Evolutionary conservation across 495 filamentous ascomycete genomes (phyloP).

Genomic region (Ramalina intermedia): DNA sequence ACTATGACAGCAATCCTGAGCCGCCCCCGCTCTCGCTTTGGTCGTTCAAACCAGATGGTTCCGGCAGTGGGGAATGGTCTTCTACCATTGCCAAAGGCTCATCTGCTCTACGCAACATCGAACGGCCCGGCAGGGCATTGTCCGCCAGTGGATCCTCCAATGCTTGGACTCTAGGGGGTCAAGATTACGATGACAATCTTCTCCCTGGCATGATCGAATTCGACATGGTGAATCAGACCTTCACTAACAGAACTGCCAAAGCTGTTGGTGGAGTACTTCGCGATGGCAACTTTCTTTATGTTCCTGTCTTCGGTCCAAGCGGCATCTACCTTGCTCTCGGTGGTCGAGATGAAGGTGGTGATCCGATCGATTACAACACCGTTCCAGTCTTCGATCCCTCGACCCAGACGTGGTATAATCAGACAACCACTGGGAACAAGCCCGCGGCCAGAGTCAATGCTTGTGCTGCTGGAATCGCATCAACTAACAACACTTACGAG

Average conservation of each 20-base stretch:
- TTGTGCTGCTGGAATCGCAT: constrained; percentile 9
- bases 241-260: constrained; percentile 8
- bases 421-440: constrained; percentile 10
- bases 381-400: constrained; percentile 10
- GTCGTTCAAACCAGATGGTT: constrained; percentile 11
- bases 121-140: background rate
- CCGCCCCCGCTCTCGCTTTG: constrained; percentile 2
- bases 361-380: background rate
- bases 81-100: background rate
- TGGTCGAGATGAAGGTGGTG: background rate
- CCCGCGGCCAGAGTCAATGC: constrained; percentile 4
- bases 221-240: constrained; percentile 1
- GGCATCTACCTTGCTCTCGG: constrained; percentile 12
- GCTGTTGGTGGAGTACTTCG: background rate
- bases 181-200: background rate
- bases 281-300: constrained; percentile 9
- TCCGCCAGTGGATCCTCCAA: background rate
- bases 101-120: background rate
- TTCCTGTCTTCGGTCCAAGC: constrained; percentile 12
- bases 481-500: constrained; percentile 11
- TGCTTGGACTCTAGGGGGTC: constrained; percentile 6
- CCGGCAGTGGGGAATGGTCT: constrained; percentile 7
- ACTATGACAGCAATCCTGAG: background rate
- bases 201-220: constrained; percentile 9
- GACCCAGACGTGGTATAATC: constrained; percentile 12